These are phyloP conservation scores for Trichoderma asperellum DNA, from an alignment of 2,329 filamentous ascomycete genomes.

Conservation along the genomic window DNA sequence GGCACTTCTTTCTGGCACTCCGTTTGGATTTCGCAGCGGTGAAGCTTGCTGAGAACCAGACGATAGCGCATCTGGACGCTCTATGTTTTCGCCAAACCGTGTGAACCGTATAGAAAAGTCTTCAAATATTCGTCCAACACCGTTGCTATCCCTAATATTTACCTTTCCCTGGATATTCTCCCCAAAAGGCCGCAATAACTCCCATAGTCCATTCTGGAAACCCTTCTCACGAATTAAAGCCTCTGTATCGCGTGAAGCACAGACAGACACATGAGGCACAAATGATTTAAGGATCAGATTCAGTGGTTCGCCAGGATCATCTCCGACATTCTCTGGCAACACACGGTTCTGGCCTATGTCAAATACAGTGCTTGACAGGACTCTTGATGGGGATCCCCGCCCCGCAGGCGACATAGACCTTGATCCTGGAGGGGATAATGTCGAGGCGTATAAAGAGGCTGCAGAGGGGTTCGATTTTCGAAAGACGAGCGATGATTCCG, in stretches of 20 bases:
- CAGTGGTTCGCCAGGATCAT: constrained; percentile 58
- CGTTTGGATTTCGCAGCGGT: constrained; percentile 46
- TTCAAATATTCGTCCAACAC: constrained; percentile 79
- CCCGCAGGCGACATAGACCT: constrained; percentile 70
- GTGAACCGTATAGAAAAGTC: constrained; percentile 90
- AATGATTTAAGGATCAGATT: constrained; percentile 80
- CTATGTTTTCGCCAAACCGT: constrained; percentile 64
- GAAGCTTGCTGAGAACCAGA: constrained; percentile 37
- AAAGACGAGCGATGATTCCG: constrained; percentile 58
- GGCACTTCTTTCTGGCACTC: constrained; percentile 36
- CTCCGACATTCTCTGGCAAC: constrained; percentile 49
- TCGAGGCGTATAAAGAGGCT: constrained; percentile 66
- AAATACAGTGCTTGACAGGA: constrained; percentile 63
- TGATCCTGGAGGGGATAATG: constrained; percentile 68
- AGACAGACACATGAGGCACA: constrained; percentile 84
- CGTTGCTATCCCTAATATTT: constrained; percentile 86
- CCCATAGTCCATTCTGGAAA: constrained; percentile 78
- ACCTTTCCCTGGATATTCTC: constrained; percentile 87
- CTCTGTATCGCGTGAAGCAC: constrained; percentile 86
- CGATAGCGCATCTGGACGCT: constrained; percentile 51
- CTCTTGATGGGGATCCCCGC: constrained; percentile 60
- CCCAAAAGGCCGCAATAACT: constrained; percentile 87
- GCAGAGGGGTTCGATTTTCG: constrained; percentile 60
- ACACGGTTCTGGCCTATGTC: constrained; percentile 50
- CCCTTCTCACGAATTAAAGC: constrained; percentile 81